Evolutionary conservation across 345 rosid genomes (phyloP), one percentile per base, ranked within the genome.

Genomic region (Melastoma malabathricum): DNA sequence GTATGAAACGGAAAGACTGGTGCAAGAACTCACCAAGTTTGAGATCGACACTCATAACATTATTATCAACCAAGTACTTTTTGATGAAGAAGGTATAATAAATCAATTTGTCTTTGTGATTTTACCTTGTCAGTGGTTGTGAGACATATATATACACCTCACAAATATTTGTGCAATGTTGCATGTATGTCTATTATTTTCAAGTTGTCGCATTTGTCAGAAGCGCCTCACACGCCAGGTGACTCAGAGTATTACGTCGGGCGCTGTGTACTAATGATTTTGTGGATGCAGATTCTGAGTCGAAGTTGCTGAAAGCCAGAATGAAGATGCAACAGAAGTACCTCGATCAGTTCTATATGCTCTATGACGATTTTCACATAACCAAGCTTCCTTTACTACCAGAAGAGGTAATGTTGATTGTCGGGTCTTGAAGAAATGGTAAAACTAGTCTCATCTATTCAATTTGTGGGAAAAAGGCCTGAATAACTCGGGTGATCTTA

Each of bases 321-420:
- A 92, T 82, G 98, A 61, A 72, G 74, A 92, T 92, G 96, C 98
- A 92, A 61, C 85, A 84, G 48, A 92, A 93, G 83, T 93, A 93
- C 64, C 84, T 93, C 2, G 95, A 93, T 70, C 99, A 93, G 72
- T 93, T 88, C 65, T 93, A 88, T 77, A 80, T 88, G 97, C 57
- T 93, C 56, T 93, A 93, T 48, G 99, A 93, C 65, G 99, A 93
- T 71, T 93, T 93, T 64, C 72, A 93, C 64, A 88, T 93, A 74
- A 83, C 95, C 52, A 93, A 93, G 73, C 79, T 93, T 43, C 99
- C 97, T 43, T 64, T 93, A 78, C 77, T 93, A 54, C 97, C 97
- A 14, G 83, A 81, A 64, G 99, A 93, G 99, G 99, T 88, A 66
- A 69, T 58, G 12, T 50, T 15, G 19, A 18, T 5, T 13, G 7